Conservation (phyloP, 257 asterid genomes). For the Solanum pinnatisectum region DNA sequence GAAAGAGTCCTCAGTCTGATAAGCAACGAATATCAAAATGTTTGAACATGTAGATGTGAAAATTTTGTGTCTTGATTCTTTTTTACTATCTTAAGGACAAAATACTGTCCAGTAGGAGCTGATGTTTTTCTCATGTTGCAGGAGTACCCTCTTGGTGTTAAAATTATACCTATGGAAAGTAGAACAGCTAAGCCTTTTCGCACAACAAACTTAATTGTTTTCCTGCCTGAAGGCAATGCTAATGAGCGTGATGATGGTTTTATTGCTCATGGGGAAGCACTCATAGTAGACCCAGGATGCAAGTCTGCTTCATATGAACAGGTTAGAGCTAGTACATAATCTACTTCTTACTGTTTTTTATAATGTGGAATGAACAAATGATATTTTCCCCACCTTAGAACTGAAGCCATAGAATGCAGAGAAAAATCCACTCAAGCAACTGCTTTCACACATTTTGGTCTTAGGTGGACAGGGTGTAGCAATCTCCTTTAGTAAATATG, state of each 20-base stretch:
- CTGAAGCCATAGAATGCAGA: background rate
- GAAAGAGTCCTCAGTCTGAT: background rate
- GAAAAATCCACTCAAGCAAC: background rate
- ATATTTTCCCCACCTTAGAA: background rate
- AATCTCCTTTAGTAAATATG: background rate
- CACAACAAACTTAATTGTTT: conserved; percentile 72
- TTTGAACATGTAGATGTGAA: background rate
- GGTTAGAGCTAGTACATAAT: conserved; percentile 27
- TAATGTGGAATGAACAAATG: background rate
- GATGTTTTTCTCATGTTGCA: conserved; percentile 15
- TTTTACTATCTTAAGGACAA: background rate
- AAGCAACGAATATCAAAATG: background rate
- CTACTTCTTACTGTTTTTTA: background rate
- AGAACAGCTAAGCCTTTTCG: conserved; percentile 74
- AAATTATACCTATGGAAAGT: conserved; percentile 80
- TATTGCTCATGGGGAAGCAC: conserved; percentile 72
- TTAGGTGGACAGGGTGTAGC: background rate
- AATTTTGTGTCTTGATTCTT: background rate
- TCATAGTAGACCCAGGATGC: conserved; percentile 96
- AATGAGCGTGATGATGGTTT: conserved; percentile 21
- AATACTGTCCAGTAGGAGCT: background rate
- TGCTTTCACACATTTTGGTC: background rate
- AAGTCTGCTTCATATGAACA: conserved; percentile 56
- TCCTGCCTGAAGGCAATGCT: conserved; percentile 32
- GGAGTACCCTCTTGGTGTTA: conserved; percentile 93